phyloP scores from a whole-genome alignment of 2,329 filamentous ascomycete species.

The Fusarium penzigii region DNA sequence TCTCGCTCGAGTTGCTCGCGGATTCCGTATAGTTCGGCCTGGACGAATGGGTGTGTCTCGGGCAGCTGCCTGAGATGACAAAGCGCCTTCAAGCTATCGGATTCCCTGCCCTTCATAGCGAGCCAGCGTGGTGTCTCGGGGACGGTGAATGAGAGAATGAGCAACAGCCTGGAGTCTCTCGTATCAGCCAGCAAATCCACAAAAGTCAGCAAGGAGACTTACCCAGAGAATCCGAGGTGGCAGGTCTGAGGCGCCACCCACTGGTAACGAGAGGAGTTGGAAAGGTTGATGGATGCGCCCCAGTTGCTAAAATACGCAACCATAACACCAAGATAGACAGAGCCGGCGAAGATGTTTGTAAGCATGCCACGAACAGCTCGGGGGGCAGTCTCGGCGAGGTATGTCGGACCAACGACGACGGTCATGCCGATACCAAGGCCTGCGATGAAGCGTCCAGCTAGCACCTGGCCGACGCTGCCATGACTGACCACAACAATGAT shows the following conservation, averaged over 20 bases:
- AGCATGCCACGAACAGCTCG: slow-evolving; percentile 65
- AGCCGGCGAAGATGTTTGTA: slow-evolving; percentile 45
- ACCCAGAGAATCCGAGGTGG: too few relatives aligned
- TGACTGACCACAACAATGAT: too few relatives aligned
- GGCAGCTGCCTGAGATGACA: slow-evolving; percentile 27
- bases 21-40: slow-evolving; percentile 30
- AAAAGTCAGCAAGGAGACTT: too few relatives aligned
- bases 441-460: too few relatives aligned
- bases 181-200: too few relatives aligned
- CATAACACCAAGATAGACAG: slow-evolving; percentile 24
- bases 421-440: too few relatives aligned
- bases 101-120: slow-evolving; percentile 19
- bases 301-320: slow-evolving; percentile 67
- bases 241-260: too few relatives aligned
- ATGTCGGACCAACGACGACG: slow-evolving; percentile 27
- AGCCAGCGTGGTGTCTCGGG: slow-evolving; percentile 30
- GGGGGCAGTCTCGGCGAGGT: slow-evolving; percentile 66
- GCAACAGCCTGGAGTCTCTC: too few relatives aligned
- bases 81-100: slow-evolving; percentile 19
- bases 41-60: slow-evolving; percentile 30
- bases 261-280: slow-evolving; percentile 22
- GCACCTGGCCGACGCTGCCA: too few relatives aligned
- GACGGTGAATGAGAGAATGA: slow-evolving; percentile 24
- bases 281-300: slow-evolving; percentile 46
- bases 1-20: slow-evolving; percentile 36